phyloP scores from a whole-genome alignment of 192 early-diverging fungal genomes.

The Podochytrium sp. region DNA sequence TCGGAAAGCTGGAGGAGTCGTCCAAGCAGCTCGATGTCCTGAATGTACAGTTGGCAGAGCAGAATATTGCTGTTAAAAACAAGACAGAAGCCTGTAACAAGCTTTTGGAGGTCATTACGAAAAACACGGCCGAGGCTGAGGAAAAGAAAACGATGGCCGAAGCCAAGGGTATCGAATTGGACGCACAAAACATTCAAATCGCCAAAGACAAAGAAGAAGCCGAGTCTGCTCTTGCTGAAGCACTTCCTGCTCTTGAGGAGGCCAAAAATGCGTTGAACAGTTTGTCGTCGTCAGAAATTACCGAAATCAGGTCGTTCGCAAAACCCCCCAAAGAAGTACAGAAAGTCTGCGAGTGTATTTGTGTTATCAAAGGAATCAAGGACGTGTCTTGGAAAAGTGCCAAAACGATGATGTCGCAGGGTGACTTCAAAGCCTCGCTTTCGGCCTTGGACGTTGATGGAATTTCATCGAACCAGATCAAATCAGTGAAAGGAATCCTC shows the following conservation, averaged over 20 bases:
- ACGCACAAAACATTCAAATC: conserved; percentile 61
- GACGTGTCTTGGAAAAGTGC: conserved; percentile 70
- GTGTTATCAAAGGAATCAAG: conserved; percentile 66
- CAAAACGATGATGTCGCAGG: conserved; percentile 65
- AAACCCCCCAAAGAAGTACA: conserved; percentile 69
- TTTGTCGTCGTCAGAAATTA: conserved; percentile 63
- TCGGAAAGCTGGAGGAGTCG: conserved; percentile 63
- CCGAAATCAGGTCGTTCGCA: conserved; percentile 64
- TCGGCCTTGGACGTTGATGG: conserved; percentile 55
- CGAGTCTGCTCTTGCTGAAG: conserved; percentile 62
- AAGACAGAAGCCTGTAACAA: conserved; percentile 68
- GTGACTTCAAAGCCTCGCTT: conserved; percentile 63
- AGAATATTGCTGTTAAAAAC: conserved; percentile 64
- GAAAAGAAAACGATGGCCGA: conserved; percentile 65
- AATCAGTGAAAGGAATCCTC: conserved; percentile 58
- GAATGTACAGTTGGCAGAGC: conserved; percentile 62
- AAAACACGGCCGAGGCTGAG: conserved; percentile 60
- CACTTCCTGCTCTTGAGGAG: conserved; percentile 62
- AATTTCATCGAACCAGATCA: conserved; percentile 58
- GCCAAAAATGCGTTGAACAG: conserved; percentile 58
- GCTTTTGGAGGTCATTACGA: conserved; percentile 66
- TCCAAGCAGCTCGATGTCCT: conserved; percentile 61
- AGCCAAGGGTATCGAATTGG: conserved; percentile 60
- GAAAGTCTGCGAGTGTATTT: conserved; percentile 68
- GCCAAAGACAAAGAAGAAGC: conserved; percentile 73